Base-by-base conservation (phyloP, 768 basidiomycete species). In the Naganishia antarctica region DNA sequence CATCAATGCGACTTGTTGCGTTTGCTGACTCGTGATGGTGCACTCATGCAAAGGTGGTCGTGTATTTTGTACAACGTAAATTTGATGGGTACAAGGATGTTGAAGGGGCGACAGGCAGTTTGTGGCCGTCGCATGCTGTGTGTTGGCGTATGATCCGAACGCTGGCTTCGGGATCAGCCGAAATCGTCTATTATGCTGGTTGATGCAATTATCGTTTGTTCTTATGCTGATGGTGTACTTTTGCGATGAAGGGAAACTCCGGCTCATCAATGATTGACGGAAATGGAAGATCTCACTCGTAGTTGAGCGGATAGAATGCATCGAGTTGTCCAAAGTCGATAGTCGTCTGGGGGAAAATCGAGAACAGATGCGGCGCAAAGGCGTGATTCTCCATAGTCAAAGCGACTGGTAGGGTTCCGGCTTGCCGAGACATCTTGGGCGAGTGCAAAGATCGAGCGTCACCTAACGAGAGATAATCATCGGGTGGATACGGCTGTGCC, bases 1-100 rank as follows among this genome's bases (percentile, higher is more conserved):
- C 53, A 57, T 32, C 40, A 57, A 37, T 40, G 37, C 23, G 28
- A 31, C 50, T 51, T 12, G 48, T 31, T 50, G 26, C 18, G 2
- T 9, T 31, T 51, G 50, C 50, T 51, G 16, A 51, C 29, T 31
- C n/a, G 28, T 1, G 29, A 21, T 46, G 11, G 50, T 34, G 50
- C n/a, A 13, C n/a, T 34, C 15, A 51, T 51, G 31, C 31, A 51
- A 29, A 8, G 31, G 28, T 51, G 50, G 50, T 51, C 53, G 53
- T 53, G 50, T 40, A 34, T 26, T 41, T 28, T 23, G 23, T 25
- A 37, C 34, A 37, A 37, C 34, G 15, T 37, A 7, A 7, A 37
- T 15, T 37, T 7, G 34, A 37, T 37, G 34, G 34, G 18, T 44
- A 44, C 43, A 44, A 44, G 9, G 43, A 15, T 15, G n/a, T 5